These are phyloP conservation scores for Phytopythium montanum DNA, from an alignment of 352 stramenopile species.

Conservation along the genomic window DNA sequence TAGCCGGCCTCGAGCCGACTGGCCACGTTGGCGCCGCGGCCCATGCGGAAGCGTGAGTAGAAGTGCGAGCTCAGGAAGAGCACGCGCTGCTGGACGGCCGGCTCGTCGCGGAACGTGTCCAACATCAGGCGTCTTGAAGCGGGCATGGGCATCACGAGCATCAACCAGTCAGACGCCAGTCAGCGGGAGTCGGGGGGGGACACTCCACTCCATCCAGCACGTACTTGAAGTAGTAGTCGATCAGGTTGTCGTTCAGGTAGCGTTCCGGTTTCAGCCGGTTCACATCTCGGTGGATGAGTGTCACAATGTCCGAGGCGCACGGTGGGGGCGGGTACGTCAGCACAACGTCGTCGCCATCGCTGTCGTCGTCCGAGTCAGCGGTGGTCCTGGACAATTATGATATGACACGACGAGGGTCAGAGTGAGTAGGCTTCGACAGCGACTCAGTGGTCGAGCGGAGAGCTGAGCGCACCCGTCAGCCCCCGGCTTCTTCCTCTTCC, in stretches of 20 bases:
- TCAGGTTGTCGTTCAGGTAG: constrained; percentile 92
- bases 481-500: constrained; percentile 6
- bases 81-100: constrained; percentile 60
- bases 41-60: constrained; percentile 54
- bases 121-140: constrained; percentile 51
- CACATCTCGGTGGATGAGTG: constrained; percentile 63
- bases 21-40: constrained; percentile 24
- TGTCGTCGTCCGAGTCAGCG: constrained; percentile 31
- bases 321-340: constrained; percentile 74
- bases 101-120: constrained; percentile 33
- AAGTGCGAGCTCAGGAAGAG: constrained; percentile 81
- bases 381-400: constrained; percentile 2
- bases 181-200: too few relatives aligned
- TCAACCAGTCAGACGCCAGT: neutral
- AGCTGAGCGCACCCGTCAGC: neutral
- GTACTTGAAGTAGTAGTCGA: constrained; percentile 92
- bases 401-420: neutral
- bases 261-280: constrained; percentile 53
- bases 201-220: constrained; percentile 5
- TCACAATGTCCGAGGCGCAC: constrained; percentile 69
- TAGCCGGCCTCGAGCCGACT: constrained; percentile 58
- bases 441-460: neutral
- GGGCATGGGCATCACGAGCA: neutral
- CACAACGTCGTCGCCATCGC: constrained; percentile 26
- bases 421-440: neutral